Evolutionary conservation across 192 early-diverging fungal species (phyloP).

Genomic region (Kappamyces sp.): DNA sequence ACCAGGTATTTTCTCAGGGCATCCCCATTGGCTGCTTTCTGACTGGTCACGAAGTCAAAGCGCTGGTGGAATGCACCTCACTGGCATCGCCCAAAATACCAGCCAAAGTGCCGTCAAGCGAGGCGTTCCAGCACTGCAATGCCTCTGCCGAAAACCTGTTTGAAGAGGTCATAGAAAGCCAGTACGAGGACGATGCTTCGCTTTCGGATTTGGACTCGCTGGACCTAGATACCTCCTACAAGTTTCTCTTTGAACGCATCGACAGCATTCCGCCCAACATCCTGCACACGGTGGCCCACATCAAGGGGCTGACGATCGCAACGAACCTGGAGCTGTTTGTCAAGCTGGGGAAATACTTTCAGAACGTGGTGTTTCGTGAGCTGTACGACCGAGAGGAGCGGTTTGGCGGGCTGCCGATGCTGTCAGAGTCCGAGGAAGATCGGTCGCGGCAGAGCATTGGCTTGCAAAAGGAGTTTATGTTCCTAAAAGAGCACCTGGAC

Average conservation of each 20-base stretch:
- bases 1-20: constrained; percentile 11
- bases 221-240: constrained; percentile 6
- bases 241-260: constrained; percentile 12
- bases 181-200: neutral
- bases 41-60: constrained; percentile 15
- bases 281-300: neutral
- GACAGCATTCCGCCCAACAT: constrained; percentile 8
- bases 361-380: constrained; percentile 1
- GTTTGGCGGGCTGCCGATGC: neutral
- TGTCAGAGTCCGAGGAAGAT: neutral
- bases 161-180: neutral
- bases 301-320: constrained; percentile 5
- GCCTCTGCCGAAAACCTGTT: neutral
- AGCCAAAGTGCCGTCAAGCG: neutral
- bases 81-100: neutral
- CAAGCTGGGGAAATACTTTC: constrained; percentile 11
- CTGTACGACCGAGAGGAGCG: constrained; percentile 8
- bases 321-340: constrained; percentile 6
- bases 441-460: neutral
- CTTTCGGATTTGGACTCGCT: constrained; percentile 12
- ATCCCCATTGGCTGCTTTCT: neutral
- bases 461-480: constrained; percentile 11
- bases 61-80: neutral
- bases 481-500: constrained; percentile 15
- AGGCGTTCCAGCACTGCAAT: neutral